Evolutionary conservation across 495 filamentous ascomycete genomes (phyloP).

Genomic region (Viridothelium virens): DNA sequence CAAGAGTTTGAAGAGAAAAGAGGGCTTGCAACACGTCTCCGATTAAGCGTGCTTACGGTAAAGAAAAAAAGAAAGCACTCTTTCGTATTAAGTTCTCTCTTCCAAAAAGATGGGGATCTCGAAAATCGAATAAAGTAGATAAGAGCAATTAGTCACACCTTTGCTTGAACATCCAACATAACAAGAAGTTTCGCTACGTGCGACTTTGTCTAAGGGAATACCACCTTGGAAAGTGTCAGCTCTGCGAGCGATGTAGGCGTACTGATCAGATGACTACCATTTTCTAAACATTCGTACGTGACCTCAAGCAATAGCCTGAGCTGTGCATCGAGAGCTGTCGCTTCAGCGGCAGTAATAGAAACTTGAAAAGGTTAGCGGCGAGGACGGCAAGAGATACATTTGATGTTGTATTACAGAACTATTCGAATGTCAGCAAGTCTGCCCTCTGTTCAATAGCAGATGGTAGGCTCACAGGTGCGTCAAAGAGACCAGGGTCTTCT

Average conservation of each 20-base stretch:
- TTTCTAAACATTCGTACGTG: constrained; percentile 32
- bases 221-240: background rate
- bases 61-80: background rate
- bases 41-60: background rate
- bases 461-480: background rate
- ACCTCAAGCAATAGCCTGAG: constrained; percentile 30
- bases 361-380: constrained; percentile 12
- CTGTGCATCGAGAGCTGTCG: constrained; percentile 31
- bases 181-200: constrained; percentile 9
- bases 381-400: background rate
- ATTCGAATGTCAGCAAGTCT: background rate
- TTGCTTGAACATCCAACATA: constrained; percentile 11
- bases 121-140: background rate
- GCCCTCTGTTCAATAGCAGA: background rate
- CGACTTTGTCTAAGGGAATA: background rate
- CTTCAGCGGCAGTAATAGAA: constrained; percentile 18
- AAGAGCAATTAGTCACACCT: constrained; percentile 1
- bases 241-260: background rate
- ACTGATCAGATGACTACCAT: constrained; percentile 17
- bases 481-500: constrained; percentile 11
- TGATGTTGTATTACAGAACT: constrained; percentile 5
- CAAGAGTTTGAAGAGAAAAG: background rate
- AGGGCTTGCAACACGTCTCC: background rate
- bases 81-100: background rate
- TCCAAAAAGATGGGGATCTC: background rate